Conservation (phyloP, 192 early-diverging fungal species). For the Coemansia sp. region DNA sequence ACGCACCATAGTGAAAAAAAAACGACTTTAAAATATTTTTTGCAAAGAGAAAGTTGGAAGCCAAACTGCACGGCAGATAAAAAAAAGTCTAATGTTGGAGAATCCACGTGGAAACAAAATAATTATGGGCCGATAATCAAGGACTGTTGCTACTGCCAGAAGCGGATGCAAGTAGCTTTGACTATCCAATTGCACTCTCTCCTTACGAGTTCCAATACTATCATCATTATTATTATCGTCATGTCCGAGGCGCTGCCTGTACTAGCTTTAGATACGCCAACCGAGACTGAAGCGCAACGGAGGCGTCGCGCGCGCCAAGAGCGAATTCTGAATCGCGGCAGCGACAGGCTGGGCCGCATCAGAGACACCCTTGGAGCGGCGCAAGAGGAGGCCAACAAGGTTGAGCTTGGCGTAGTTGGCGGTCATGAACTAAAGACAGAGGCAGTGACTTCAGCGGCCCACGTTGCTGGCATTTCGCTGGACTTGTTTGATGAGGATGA, state of each 20-base stretch:
- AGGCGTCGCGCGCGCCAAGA: slow-evolving; percentile 43
- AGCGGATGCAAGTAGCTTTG: too few relatives aligned
- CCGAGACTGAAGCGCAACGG: slow-evolving; percentile 36
- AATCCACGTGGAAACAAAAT: too few relatives aligned
- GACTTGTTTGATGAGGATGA: slow-evolving; percentile 14
- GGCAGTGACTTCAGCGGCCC: slow-evolving; percentile 5
- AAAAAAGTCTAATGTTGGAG: too few relatives aligned
- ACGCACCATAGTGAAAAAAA: too few relatives aligned
- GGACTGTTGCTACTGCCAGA: too few relatives aligned
- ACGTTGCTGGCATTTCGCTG: slow-evolving; percentile 13
- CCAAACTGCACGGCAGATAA: too few relatives aligned
- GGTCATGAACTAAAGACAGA: slow-evolving; percentile 36
- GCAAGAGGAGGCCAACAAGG: slow-evolving; percentile 23
- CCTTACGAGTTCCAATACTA: too few relatives aligned
- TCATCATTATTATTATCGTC: background rate
- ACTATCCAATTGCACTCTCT: too few relatives aligned
- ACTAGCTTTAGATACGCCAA: background rate
- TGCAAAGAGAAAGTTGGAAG: too few relatives aligned
- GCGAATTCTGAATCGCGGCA: slow-evolving; percentile 46
- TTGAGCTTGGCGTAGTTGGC: slow-evolving; percentile 32
- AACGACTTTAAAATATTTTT: too few relatives aligned
- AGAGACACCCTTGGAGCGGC: slow-evolving; percentile 33
- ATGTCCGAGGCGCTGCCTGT: slow-evolving; percentile 8
- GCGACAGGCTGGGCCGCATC: slow-evolving; percentile 42
- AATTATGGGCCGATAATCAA: too few relatives aligned